phyloP scores from a whole-genome alignment of 2,329 filamentous ascomycete genomes.

The Blastomyces emzantsi region DNA sequence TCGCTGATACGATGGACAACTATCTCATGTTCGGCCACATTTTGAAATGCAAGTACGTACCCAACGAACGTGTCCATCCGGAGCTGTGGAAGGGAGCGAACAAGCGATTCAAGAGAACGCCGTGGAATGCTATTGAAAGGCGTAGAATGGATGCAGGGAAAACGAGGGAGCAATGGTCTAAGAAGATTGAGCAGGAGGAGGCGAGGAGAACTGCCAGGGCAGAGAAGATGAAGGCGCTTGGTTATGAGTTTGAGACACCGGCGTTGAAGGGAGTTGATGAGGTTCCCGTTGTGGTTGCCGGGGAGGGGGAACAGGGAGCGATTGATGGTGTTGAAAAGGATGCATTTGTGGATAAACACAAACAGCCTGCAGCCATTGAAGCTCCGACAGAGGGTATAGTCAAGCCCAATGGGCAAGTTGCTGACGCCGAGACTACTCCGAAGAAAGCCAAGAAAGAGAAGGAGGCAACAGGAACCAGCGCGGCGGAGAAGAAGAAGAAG shows the following conservation, averaged over 20 bases:
- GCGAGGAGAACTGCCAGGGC: slow-evolving; percentile 59
- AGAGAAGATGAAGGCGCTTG: slow-evolving; percentile 66
- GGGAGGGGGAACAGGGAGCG: slow-evolving; percentile 21
- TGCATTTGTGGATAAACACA: not conserved
- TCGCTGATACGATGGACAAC: slow-evolving; percentile 93
- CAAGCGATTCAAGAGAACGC: slow-evolving; percentile 77
- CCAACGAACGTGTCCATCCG: slow-evolving; percentile 66
- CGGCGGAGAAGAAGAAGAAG: not conserved
- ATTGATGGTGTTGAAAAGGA: slow-evolving; percentile 27
- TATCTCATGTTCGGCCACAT: slow-evolving; percentile 94
- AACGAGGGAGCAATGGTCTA: slow-evolving; percentile 67
- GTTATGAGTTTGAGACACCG: slow-evolving; percentile 74
- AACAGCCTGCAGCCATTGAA: slow-evolving; percentile 20
- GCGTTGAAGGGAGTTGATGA: slow-evolving; percentile 56
- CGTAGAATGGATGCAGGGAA: slow-evolving; percentile 63
- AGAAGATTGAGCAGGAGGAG: slow-evolving; percentile 64
- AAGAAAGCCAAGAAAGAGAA: slow-evolving; percentile 28
- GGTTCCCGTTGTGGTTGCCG: slow-evolving; percentile 33
- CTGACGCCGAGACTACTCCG: slow-evolving; percentile 23
- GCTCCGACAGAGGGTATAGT: slow-evolving; percentile 22
- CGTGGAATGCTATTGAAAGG: slow-evolving; percentile 79
- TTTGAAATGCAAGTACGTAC: slow-evolving; percentile 73
- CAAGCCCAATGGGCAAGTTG: slow-evolving; percentile 15
- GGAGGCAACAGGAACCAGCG: not conserved
- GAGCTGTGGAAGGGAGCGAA: slow-evolving; percentile 86